A percentile compares a stretch with the other conserved stretches of the same genome.
These are phyloP conservation scores for Aspergillus sclerotiicarbonarius DNA, from an alignment of 495 filamentous ascomycete species.

Conservation along the genomic window DNA sequence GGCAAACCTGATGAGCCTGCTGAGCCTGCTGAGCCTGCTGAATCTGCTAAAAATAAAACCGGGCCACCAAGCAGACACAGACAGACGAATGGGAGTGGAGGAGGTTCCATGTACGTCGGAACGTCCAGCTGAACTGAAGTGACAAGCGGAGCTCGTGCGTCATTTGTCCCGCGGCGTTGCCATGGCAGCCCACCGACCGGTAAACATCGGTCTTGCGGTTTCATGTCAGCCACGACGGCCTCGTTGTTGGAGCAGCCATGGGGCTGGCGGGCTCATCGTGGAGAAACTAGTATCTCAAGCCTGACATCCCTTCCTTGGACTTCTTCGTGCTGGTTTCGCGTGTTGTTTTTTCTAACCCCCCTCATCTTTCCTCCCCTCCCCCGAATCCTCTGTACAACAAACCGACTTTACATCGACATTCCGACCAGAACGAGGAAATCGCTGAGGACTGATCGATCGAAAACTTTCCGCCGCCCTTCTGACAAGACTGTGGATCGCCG, in stretches of 20 bases:
- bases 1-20: no score
- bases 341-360: slow-evolving; percentile 10
- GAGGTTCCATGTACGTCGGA: background rate
- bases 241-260: slow-evolving; percentile 3
- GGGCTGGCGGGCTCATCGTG: slow-evolving; percentile 8
- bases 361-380: slow-evolving; percentile 10
- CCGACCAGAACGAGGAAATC: slow-evolving; percentile 2
- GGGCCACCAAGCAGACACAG: background rate
- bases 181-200: slow-evolving; percentile 38
- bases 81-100: slow-evolving; percentile 10
- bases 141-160: slow-evolving; percentile 26
- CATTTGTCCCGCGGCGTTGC: slow-evolving; percentile 37
- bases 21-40: no score
- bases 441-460: background rate
- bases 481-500: slow-evolving; percentile 19
- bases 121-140: background rate
- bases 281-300: slow-evolving; percentile 12
- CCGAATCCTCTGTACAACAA: slow-evolving; percentile 1
- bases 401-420: slow-evolving; percentile 6
- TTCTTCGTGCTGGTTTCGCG: slow-evolving; percentile 12
- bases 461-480: slow-evolving; percentile 5
- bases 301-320: slow-evolving; percentile 19
- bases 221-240: slow-evolving; percentile 19
- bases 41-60: slow-evolving; percentile 19
- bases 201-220: slow-evolving; percentile 40